Conservation (phyloP, 1,284 basidiomycete species). For the Neonothopanus nambi region DNA sequence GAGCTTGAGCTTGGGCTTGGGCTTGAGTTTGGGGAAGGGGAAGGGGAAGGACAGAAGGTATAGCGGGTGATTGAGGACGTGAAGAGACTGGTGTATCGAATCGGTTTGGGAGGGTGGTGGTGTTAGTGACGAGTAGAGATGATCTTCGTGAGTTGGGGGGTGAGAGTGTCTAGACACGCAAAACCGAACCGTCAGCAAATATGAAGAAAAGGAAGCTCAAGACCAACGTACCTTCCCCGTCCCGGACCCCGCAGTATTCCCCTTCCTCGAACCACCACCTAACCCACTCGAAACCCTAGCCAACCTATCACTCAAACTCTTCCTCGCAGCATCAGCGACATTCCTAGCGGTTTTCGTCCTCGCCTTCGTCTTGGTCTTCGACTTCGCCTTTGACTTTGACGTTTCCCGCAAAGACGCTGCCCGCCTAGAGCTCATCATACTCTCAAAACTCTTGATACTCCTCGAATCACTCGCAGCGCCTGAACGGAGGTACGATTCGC, state of each 20-base stretch:
- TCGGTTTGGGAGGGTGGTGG: slow-evolving; percentile 21
- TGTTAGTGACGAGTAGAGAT: slow-evolving; percentile 37
- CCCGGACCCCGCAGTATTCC: not conserved
- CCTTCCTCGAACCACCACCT: slow-evolving; percentile 43
- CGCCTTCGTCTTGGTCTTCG: slow-evolving; percentile 21
- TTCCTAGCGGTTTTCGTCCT: slow-evolving; percentile 29
- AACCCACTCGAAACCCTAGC: slow-evolving; percentile 68
- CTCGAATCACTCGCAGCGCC: slow-evolving; percentile 51
- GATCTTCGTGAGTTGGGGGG: slow-evolving; percentile 48
- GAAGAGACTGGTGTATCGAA: slow-evolving; percentile 47
- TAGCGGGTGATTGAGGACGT: slow-evolving; percentile 41
- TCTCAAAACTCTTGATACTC: slow-evolving; percentile 82
- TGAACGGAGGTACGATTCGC: slow-evolving; percentile 36
- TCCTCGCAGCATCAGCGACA: slow-evolving; percentile 36
- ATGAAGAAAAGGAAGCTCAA: not conserved
- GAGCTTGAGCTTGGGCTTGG: slow-evolving; percentile 6
- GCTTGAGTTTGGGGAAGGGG: not conserved
- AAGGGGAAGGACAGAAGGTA: not conserved
- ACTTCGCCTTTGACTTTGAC: too few relatives aligned
- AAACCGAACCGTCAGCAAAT: not conserved
- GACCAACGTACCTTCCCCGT: not conserved
- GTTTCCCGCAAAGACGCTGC: not conserved
- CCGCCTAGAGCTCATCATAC: slow-evolving; percentile 65
- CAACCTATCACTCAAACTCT: slow-evolving; percentile 74
- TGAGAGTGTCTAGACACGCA: slow-evolving; percentile 26